Conservation (phyloP, 768 basidiomycete genomes). For the Boletus tylopilopsis region DNA sequence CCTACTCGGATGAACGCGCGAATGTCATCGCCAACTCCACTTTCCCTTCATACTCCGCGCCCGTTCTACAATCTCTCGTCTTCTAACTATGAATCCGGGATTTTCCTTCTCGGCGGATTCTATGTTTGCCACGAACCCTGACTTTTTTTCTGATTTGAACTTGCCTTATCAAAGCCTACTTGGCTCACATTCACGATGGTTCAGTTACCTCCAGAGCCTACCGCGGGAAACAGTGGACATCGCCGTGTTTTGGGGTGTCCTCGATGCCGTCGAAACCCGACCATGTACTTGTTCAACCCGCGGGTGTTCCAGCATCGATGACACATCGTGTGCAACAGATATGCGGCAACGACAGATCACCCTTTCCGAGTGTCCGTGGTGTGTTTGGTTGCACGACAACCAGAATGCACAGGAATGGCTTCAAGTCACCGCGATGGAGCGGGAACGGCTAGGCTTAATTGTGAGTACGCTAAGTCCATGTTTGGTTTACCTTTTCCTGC, state of each 20-base stretch:
- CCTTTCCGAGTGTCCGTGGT: constrained; percentile 14
- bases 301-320: constrained; percentile 9
- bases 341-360: background rate
- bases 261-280: constrained; percentile 17
- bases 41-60: constrained; percentile 16
- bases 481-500: constrained; percentile 1
- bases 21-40: constrained; percentile 17
- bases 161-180: constrained; percentile 39
- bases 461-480: constrained; percentile 21
- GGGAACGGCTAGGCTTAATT: constrained; percentile 22
- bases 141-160: constrained; percentile 4
- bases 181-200: constrained; percentile 53
- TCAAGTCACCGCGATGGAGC: constrained; percentile 29
- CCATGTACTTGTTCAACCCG: constrained; percentile 17
- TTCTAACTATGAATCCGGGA: constrained; percentile 23
- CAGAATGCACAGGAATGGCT: constrained; percentile 33
- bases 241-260: constrained; percentile 56
- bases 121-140: constrained; percentile 4
- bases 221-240: constrained; percentile 51
- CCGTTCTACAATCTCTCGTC: constrained; percentile 7
- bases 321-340: constrained; percentile 3
- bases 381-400: constrained; percentile 24
- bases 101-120: constrained; percentile 18
- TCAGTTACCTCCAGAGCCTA: constrained; percentile 62
- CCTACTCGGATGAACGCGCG: constrained; percentile 18